phyloP scores from a whole-genome alignment of 306 rosid genomes.

The Castanea sativa region DNA sequence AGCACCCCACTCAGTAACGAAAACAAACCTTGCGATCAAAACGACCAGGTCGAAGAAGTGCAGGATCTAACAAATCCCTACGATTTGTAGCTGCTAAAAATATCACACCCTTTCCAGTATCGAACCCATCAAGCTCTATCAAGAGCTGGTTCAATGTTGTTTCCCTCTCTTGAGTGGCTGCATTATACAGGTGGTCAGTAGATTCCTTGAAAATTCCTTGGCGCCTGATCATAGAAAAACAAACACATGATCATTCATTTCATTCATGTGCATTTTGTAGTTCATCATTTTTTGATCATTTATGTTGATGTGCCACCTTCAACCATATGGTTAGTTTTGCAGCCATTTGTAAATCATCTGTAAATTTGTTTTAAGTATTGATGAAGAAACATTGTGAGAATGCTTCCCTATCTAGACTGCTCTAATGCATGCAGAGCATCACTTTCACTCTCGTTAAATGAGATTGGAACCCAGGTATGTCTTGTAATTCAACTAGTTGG shows the following conservation, averaged over 20 bases:
- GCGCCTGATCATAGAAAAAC: conserved; percentile 63
- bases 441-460: background rate
- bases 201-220: conserved; percentile 91
- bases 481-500: background rate
- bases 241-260: conserved; percentile 16
- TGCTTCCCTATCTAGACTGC: conserved; percentile 12
- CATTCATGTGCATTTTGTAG: background rate
- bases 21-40: conserved; percentile 95
- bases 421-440: background rate
- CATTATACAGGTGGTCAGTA: conserved; percentile 73
- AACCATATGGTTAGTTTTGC: conserved; percentile 19
- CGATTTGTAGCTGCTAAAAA: conserved; percentile 98
- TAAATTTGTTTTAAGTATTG: background rate
- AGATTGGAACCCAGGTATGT: conserved; percentile 1
- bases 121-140: conserved; percentile 98
- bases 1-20: conserved; percentile 16
- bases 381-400: conserved; percentile 16
- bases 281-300: background rate
- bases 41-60: conserved; percentile 99
- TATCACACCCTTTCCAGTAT: conserved; percentile 98
- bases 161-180: conserved; percentile 99
- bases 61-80: conserved; percentile 94
- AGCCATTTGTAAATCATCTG: conserved; percentile 11
- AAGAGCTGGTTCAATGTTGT: conserved; percentile 94
- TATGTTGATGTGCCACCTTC: conserved; percentile 22